Evolutionary conservation across 306 rosid genomes (phyloP), one percentile per base, ranked within the genome.

Genomic region (Sphenostylis stenocarpa): DNA sequence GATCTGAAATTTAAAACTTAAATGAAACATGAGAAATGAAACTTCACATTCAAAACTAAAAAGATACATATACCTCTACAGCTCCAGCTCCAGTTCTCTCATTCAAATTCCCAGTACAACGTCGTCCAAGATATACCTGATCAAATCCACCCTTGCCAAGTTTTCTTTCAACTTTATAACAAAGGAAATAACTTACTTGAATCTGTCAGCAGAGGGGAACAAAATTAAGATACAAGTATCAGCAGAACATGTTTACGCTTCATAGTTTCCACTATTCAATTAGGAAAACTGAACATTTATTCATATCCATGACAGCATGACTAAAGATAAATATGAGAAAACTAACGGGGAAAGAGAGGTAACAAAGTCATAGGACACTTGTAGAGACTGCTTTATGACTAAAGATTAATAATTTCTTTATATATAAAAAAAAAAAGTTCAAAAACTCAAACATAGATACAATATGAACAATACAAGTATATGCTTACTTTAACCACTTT

Each of bases 101-200:
- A 36, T 29, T 89, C 67, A 88, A 72, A 80, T 77, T 89, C 82
- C 78, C 82, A 80, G 77, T 60, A 81, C 86, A 38, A 62, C 93
- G 93, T 52, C 92, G 88, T 51, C 99, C 99, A 80, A 95, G 96
- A 79, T 88, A 95, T 51, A 95, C 99, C 86, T 95, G 97, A 39
- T 97, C 99, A 76, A 92, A 95, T 20, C 99, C 99, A 78, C 97
- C 99, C 87, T 90, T 92, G 52, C 99, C 99, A 70, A 95, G 85
- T 87, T 92, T 95, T 73, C 64, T 89, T 64, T 87, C 99, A 68
- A 85, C 19, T 87, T 80, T 92, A 88, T 92, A 95, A 29, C 49
- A 17, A 8, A 97, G 99, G 72, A 97, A 92, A 70, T 89, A 87
- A 41, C 99, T 89, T 14, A 95, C 96, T 84, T 89, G 96, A 79